Conservation (phyloP, 2,329 filamentous ascomycete species). For the Neophaeococcomyces mojaviensis region DNA sequence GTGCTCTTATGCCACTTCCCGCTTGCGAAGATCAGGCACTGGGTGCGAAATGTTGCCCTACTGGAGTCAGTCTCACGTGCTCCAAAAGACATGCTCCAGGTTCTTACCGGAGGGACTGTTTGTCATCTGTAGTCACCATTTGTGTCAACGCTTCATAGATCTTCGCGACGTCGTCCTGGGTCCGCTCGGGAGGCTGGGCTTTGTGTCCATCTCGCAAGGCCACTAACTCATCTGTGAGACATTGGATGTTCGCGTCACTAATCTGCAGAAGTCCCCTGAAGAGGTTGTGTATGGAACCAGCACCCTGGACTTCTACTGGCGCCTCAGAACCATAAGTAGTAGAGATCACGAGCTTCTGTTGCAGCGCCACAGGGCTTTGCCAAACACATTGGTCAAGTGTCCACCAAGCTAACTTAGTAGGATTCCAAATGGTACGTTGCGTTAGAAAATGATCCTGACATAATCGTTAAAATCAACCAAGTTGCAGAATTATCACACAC, state of each 20-base stretch:
- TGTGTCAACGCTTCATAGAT: background rate
- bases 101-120: background rate
- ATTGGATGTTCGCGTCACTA: constrained; percentile 4
- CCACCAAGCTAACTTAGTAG: constrained; percentile 6
- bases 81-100: too few relatives aligned
- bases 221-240: constrained; percentile 13
- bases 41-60: background rate
- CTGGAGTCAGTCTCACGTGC: too few relatives aligned
- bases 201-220: background rate
- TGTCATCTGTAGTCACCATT: background rate
- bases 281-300: constrained; percentile 6
- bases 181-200: background rate
- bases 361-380: constrained; percentile 11
- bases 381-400: constrained; percentile 12
- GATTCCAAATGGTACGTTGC: constrained; percentile 10
- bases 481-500: constrained; percentile 6
- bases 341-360: constrained; percentile 10
- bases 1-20: constrained; percentile 8
- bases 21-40: background rate
- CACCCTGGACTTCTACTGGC: too few relatives aligned
- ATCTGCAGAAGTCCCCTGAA: constrained; percentile 11
- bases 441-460: constrained; percentile 6
- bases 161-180: background rate
- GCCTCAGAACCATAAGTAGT: constrained; percentile 8
- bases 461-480: constrained; percentile 6